These are phyloP conservation scores for Malassezia japonica DNA, from an alignment of 1,284 basidiomycete species.

Conservation along the genomic window DNA sequence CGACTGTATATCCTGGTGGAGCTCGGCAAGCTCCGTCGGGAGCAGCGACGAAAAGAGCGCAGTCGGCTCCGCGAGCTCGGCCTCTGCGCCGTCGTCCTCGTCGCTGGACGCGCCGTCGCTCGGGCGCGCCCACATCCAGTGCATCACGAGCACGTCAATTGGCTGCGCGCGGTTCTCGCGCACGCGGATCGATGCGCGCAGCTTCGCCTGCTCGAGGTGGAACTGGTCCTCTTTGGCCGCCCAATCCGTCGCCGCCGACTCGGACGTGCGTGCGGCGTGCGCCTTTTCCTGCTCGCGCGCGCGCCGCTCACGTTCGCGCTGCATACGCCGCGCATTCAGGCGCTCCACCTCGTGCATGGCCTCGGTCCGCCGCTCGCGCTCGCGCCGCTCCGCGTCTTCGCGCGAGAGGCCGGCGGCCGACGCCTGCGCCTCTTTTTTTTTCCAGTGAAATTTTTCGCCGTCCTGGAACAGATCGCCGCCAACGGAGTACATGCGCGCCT, in stretches of 20 bases:
- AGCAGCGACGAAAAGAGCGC: slow-evolving; percentile 85
- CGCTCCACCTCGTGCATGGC: slow-evolving; percentile 80
- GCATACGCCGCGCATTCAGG: slow-evolving; percentile 76
- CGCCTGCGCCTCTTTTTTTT: slow-evolving; percentile 95
- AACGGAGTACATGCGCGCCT: slow-evolving; percentile 62
- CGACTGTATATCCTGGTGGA: slow-evolving; percentile 86
- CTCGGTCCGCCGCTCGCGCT: slow-evolving; percentile 72
- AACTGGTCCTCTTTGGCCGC: slow-evolving; percentile 93
- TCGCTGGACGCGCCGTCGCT: slow-evolving; percentile 56
- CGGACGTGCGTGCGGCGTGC: slow-evolving; percentile 73
- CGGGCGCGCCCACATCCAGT: slow-evolving; percentile 42
- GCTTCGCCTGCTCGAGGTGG: slow-evolving; percentile 84
- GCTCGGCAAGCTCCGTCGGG: slow-evolving; percentile 75
- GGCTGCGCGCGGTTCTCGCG: slow-evolving; percentile 74
- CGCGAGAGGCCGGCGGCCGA: slow-evolving; percentile 71
- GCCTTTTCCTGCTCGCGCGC: slow-evolving; percentile 85
- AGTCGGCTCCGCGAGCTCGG: slow-evolving; percentile 95
- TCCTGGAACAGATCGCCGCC: slow-evolving; percentile 50
- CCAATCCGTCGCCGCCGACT: slow-evolving; percentile 92
- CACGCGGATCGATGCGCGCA: slow-evolving; percentile 81
- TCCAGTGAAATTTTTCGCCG: slow-evolving; percentile 90
- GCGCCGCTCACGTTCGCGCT: slow-evolving; percentile 77
- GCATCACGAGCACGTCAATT: slow-evolving; percentile 44
- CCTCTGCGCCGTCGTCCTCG: slow-evolving; percentile 78
- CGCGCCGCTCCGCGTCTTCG: slow-evolving; percentile 69